Percentiles rank a stretch among this genome's conserved stretches.
Evolutionary conservation across 768 basidiomycete genomes (phyloP).

Genomic region (Calocera viscosa): DNA sequence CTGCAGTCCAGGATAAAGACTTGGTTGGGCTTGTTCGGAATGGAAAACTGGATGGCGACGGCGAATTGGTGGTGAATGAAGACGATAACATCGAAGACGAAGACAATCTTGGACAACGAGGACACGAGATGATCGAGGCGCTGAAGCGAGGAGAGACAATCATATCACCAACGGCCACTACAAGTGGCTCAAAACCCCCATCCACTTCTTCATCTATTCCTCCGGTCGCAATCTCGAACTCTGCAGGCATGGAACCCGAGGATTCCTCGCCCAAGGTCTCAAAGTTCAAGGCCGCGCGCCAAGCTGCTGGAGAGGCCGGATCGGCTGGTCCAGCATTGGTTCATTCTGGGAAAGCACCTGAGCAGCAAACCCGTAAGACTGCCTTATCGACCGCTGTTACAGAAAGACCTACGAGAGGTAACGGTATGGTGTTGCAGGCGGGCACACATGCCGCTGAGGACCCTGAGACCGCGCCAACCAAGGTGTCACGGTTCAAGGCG

Average conservation of each 20-base stretch:
- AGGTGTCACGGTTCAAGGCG: constrained; percentile 10
- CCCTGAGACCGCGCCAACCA: background rate
- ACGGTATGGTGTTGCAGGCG: background rate
- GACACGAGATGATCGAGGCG: constrained; percentile 7
- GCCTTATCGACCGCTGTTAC: background rate
- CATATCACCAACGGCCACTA: background rate
- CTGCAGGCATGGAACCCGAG: background rate
- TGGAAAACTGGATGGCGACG: background rate
- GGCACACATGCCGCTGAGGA: background rate
- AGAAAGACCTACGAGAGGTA: background rate
- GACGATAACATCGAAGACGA: constrained; percentile 3
- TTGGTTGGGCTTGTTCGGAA: background rate
- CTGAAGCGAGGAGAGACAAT: background rate
- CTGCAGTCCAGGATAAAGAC: background rate
- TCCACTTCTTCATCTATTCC: too few species aligned
- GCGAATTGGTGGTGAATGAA: background rate
- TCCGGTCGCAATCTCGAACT: background rate
- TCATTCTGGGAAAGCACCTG: background rate
- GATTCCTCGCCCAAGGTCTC: background rate
- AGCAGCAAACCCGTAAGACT: background rate
- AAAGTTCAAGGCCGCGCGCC: background rate
- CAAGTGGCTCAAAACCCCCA: background rate
- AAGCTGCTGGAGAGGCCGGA: background rate
- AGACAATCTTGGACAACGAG: background rate
- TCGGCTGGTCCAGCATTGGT: background rate